Percentiles rank a stretch among this genome's conserved stretches.
phyloP scores from a whole-genome alignment of 2,329 filamentous ascomycete genomes.

The Fusarium piperis region DNA sequence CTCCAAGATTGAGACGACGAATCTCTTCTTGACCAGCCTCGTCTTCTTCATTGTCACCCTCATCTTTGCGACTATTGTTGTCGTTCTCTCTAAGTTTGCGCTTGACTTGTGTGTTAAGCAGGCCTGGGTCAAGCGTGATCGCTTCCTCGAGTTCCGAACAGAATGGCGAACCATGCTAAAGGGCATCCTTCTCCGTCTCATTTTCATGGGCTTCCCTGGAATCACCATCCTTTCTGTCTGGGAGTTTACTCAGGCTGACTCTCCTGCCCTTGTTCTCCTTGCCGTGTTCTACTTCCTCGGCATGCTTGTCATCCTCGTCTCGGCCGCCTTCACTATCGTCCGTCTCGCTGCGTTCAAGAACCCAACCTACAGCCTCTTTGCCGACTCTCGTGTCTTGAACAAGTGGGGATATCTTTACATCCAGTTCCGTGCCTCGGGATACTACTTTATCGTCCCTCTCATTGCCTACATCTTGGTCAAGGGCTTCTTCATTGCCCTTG shows the following conservation, averaged over 20 bases:
- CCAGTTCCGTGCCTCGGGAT: slow-evolving; percentile 92
- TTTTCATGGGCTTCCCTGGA: slow-evolving; percentile 90
- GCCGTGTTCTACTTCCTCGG: slow-evolving; percentile 89
- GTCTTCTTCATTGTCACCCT: slow-evolving; percentile 90
- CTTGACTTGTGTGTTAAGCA: slow-evolving; percentile 80
- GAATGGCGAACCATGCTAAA: slow-evolving; percentile 93
- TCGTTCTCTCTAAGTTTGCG: slow-evolving; percentile 80
- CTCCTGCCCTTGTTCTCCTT: slow-evolving; percentile 83
- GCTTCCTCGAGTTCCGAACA: slow-evolving; percentile 92
- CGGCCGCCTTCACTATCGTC: slow-evolving; percentile 90
- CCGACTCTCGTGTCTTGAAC: slow-evolving; percentile 88
- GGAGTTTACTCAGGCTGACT: slow-evolving; percentile 90
- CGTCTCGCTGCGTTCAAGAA: slow-evolving; percentile 95
- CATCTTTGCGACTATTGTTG: slow-evolving; percentile 74
- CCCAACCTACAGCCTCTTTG: slow-evolving; percentile 95
- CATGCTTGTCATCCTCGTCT: slow-evolving; percentile 78
- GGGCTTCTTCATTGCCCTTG: slow-evolving; percentile 86
- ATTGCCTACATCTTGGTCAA: slow-evolving; percentile 84
- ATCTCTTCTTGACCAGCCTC: slow-evolving; percentile 91
- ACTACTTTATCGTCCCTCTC: slow-evolving; percentile 89
- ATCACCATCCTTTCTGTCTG: slow-evolving; percentile 91
- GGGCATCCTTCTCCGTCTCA: slow-evolving; percentile 89
- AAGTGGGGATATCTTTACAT: slow-evolving; percentile 99
- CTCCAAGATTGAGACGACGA: slow-evolving; percentile 85
- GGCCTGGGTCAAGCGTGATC: slow-evolving; percentile 81